phyloP scores from a whole-genome alignment of 768 basidiomycete species.

The Sutorius australiensis region DNA sequence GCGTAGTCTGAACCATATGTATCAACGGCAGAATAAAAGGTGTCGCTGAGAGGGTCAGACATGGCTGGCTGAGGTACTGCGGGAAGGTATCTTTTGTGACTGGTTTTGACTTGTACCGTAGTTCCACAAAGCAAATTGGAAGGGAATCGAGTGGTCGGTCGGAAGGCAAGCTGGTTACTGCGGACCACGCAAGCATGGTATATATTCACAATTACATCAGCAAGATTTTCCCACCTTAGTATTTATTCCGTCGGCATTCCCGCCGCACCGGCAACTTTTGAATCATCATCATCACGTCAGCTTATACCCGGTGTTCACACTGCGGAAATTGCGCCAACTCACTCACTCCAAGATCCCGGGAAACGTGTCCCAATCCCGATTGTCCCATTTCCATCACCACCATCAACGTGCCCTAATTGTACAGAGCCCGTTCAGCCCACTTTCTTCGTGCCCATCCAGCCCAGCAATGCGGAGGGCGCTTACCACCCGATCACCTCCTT shows the following conservation, averaged over 20 bases:
- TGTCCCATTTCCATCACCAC: background rate
- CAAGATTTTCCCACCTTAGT: slow-evolving; percentile 23
- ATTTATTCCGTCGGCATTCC: slow-evolving; percentile 13
- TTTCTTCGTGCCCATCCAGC: background rate
- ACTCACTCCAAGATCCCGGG: background rate
- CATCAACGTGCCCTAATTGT: background rate
- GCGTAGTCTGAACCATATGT: slow-evolving; percentile 36
- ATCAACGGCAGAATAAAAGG: slow-evolving; percentile 33
- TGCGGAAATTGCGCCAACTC: slow-evolving; percentile 16
- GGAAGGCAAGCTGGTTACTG: slow-evolving; percentile 21
- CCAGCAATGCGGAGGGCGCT: slow-evolving; percentile 17
- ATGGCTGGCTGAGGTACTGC: slow-evolving; percentile 27
- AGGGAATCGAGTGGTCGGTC: slow-evolving; percentile 1
- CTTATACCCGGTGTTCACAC: slow-evolving; percentile 1
- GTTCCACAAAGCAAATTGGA: slow-evolving; percentile 6
- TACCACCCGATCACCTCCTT: slow-evolving; percentile 22
- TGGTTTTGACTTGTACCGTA: slow-evolving; percentile 18
- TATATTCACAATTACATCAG: slow-evolving; percentile 36
- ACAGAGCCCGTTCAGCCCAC: background rate
- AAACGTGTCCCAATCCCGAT: background rate
- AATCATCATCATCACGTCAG: slow-evolving; percentile 20
- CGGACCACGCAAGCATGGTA: slow-evolving; percentile 34
- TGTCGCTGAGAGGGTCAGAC: slow-evolving; percentile 31
- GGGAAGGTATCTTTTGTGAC: slow-evolving; percentile 20
- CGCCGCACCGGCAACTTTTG: background rate